Conservation (phyloP, 371 early-diverging fungal genomes). For the Mucor sp. region DNA sequence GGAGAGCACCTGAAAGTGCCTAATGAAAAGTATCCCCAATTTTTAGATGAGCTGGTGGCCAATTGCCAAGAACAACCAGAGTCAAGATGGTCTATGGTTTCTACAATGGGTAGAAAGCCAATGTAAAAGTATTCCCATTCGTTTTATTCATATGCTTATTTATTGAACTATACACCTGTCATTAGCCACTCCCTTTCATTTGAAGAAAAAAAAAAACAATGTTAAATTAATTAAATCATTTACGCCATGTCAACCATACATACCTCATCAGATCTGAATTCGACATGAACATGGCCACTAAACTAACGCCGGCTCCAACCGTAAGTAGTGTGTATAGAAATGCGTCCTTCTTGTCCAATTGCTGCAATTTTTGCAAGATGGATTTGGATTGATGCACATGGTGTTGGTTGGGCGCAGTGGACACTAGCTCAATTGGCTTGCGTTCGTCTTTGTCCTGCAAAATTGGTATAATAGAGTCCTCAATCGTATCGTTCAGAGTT, state of each 20-base stretch:
- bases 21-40: slow-evolving; percentile 19
- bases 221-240: neutral
- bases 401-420: neutral
- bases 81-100: slow-evolving; percentile 17
- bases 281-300: slow-evolving; percentile 37
- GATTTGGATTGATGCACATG: neutral
- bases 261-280: slow-evolving; percentile 42
- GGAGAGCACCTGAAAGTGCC: slow-evolving; percentile 10
- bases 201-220: neutral
- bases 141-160: neutral
- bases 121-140: slow-evolving; percentile 6
- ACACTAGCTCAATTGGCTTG: slow-evolving; percentile 17
- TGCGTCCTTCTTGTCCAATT: slow-evolving; percentile 16
- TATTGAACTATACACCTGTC: slow-evolving; percentile 8
- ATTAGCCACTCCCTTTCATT: slow-evolving; percentile 15
- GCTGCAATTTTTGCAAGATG: slow-evolving; percentile 8
- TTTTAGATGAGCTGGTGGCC: slow-evolving; percentile 11
- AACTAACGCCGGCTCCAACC: slow-evolving; percentile 43
- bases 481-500: neutral
- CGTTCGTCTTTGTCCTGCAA: slow-evolving; percentile 16
- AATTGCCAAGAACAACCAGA: slow-evolving; percentile 21
- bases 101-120: slow-evolving; percentile 23
- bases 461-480: slow-evolving; percentile 10
- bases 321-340: slow-evolving; percentile 33
- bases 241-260: neutral